Conservation (phyloP, 2,329 filamentous ascomycete genomes). For the Talaromyces sp. region DNA sequence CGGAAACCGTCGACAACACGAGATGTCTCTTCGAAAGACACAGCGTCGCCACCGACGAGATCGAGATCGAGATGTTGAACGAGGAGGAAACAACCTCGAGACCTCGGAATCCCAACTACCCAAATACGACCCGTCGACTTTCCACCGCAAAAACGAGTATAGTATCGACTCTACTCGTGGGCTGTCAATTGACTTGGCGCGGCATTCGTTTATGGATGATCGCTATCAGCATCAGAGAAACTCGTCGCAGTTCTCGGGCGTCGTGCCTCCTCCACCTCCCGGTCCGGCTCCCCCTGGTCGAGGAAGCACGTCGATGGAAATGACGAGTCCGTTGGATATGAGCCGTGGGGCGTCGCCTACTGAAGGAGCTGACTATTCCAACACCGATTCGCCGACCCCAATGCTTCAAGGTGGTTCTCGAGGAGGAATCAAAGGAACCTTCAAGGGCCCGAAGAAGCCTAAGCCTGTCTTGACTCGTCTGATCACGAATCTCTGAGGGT, state of each 20-base stretch:
- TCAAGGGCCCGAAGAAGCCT: constrained; percentile 13
- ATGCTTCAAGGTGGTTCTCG: neutral
- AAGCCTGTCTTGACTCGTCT: constrained; percentile 31
- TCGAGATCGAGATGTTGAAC: constrained; percentile 1
- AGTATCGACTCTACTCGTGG: constrained; percentile 7
- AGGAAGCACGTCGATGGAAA: neutral
- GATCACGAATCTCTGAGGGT: constrained; percentile 22
- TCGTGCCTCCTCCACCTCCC: neutral
- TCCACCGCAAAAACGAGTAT: constrained; percentile 11
- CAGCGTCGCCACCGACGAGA: constrained; percentile 3
- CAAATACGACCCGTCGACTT: constrained; percentile 30
- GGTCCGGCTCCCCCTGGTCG: neutral
- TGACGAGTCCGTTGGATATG: neutral
- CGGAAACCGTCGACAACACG: neutral
- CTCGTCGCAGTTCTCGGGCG: constrained; percentile 4
- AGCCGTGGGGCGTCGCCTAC: neutral
- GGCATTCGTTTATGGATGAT: constrained; percentile 2
- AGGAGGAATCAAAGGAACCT: neutral
- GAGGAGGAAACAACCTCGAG: neutral
- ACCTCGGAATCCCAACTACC: constrained; percentile 21
- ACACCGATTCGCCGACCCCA: neutral
- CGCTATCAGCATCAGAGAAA: neutral
- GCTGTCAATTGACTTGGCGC: constrained; percentile 6
- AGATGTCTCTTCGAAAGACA: constrained; percentile 7
- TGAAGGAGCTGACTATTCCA: neutral